These are phyloP conservation scores for Blastomyces percursus DNA, from an alignment of 2,329 filamentous ascomycete genomes.

Conservation along the genomic window DNA sequence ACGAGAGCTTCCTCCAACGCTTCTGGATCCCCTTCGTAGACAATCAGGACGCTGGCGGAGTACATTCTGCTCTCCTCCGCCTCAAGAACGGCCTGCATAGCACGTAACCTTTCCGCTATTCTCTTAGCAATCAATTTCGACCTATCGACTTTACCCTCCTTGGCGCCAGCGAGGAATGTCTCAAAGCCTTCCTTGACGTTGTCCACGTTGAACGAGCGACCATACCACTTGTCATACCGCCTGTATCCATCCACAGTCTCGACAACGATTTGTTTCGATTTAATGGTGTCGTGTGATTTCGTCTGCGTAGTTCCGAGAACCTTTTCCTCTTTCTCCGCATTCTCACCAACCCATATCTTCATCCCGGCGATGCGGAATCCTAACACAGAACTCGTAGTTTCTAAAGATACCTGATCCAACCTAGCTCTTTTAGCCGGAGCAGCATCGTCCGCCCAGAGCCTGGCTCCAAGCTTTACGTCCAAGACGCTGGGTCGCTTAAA, in stretches of 20 bases:
- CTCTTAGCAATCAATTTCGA: slow-evolving; percentile 35
- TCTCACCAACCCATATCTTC: slow-evolving; percentile 44
- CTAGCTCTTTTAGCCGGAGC: slow-evolving; percentile 46
- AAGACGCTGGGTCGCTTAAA: slow-evolving; percentile 81
- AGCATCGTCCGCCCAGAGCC: slow-evolving; percentile 70
- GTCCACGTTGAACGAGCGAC: slow-evolving; percentile 45
- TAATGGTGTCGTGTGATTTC: slow-evolving; percentile 41
- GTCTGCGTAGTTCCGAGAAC: slow-evolving; percentile 29
- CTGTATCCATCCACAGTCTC: slow-evolving; percentile 42
- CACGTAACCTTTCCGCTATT: slow-evolving; percentile 32
- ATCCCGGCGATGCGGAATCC: slow-evolving; percentile 57
- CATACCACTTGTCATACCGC: slow-evolving; percentile 56
- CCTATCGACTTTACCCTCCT: slow-evolving; percentile 31
- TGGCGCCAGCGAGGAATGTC: slow-evolving; percentile 43
- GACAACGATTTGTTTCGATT: slow-evolving; percentile 33
- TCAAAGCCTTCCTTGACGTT: slow-evolving; percentile 49
- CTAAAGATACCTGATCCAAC: slow-evolving; percentile 48
- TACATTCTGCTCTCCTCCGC: slow-evolving; percentile 56
- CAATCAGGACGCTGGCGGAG: slow-evolving; percentile 52
- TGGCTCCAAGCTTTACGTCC: slow-evolving; percentile 80
- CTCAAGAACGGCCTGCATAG: slow-evolving; percentile 40
- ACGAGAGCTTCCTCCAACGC: slow-evolving; percentile 42
- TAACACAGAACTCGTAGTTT: slow-evolving; percentile 49
- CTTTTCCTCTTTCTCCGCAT: slow-evolving; percentile 23
- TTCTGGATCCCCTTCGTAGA: slow-evolving; percentile 54